phyloP scores from a whole-genome alignment of 257 asterid genomes.

The Leonotis leonurus region DNA sequence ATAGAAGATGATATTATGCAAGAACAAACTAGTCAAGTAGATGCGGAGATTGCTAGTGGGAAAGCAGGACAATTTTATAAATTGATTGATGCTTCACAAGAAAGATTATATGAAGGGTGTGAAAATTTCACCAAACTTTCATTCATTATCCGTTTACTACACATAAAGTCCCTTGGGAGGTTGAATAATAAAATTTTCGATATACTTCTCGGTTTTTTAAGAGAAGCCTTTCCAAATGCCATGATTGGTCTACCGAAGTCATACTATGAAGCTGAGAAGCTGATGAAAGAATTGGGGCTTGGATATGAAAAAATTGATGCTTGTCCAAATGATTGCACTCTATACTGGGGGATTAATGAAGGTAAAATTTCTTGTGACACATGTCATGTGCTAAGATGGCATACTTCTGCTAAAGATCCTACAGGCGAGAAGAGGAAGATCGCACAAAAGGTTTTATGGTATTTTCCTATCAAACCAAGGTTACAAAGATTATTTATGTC shows the following conservation, averaged over 20 bases:
- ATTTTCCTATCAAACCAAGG: background rate
- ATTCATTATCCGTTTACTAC: too few species aligned
- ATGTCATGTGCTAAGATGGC: background rate
- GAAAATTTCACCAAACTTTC: too few species aligned
- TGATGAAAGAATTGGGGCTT: background rate
- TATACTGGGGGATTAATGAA: background rate
- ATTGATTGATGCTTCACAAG: too few species aligned
- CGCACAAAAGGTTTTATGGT: background rate
- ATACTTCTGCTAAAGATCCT: background rate
- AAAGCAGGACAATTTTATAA: too few species aligned
- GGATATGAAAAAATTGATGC: background rate
- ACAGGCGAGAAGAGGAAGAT: background rate
- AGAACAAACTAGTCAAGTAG: too few species aligned
- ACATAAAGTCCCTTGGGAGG: too few species aligned
- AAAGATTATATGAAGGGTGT: too few species aligned
- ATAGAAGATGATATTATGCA: too few species aligned
- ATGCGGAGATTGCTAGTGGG: too few species aligned
- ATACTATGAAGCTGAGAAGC: background rate
- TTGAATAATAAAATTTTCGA: too few species aligned
- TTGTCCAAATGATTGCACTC: background rate
- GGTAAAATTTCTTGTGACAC: background rate
- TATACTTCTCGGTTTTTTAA: too few species aligned
- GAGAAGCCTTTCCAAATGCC: background rate
- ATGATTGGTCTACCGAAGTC: background rate
- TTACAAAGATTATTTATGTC: background rate